phyloP scores from a whole-genome alignment of 1,284 basidiomycete genomes.

The Irpex rosettiformis region DNA sequence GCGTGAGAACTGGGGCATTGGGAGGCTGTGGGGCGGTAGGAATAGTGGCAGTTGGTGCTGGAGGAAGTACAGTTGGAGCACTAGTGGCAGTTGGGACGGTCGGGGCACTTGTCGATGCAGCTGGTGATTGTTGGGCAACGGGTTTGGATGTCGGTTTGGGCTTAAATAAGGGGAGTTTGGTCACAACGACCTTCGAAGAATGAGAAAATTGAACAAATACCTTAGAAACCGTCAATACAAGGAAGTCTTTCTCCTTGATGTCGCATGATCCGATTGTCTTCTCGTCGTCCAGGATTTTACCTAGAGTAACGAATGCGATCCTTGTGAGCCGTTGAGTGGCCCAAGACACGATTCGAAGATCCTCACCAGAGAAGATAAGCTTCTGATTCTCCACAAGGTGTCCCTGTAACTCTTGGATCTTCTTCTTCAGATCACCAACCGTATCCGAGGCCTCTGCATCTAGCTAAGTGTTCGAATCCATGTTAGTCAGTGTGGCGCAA shows the following conservation, averaged over 20 bases:
- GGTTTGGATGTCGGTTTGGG: conserved; percentile 44
- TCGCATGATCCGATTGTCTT: conserved; percentile 87
- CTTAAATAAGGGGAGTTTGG: conserved; percentile 32
- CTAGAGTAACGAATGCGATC: conserved; percentile 39
- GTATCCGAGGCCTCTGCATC: conserved; percentile 79
- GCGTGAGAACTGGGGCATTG: conserved; percentile 29
- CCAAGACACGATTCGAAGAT: conserved; percentile 6
- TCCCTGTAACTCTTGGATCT: conserved; percentile 78
- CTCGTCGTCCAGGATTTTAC: conserved; percentile 89
- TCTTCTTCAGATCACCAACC: conserved; percentile 79
- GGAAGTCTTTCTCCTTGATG: conserved; percentile 98
- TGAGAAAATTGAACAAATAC: conserved; percentile 41
- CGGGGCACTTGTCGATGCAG: background rate
- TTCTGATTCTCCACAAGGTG: conserved; percentile 81
- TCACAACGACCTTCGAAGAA: no score
- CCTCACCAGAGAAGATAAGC: conserved; percentile 89
- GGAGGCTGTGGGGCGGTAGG: conserved; percentile 32
- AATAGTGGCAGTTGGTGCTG: conserved; percentile 31
- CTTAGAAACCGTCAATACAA: conserved; percentile 98
- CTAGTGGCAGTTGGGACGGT: conserved; percentile 30
- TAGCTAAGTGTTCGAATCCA: conserved; percentile 45
- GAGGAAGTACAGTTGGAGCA: conserved; percentile 29
- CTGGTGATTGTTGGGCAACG: background rate
- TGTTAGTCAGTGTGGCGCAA: background rate
- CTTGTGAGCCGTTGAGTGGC: background rate